Percentiles rank a stretch among this genome's conserved stretches.
Conservation (phyloP, 805 yeast genomes). For the Vanderwaltozyma yarrowii region DNA sequence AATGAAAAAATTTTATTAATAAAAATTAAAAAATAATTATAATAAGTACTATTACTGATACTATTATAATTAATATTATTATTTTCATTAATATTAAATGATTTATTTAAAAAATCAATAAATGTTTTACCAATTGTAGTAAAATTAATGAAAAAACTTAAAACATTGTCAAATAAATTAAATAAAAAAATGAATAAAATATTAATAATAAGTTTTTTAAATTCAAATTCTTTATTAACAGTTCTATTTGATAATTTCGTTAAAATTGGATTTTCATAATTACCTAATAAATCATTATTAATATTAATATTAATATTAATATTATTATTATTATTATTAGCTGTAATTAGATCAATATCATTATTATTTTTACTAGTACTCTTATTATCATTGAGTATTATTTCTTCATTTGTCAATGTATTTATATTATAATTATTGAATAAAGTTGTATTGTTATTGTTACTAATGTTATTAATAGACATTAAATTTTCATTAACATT, state of each 20-base stretch:
- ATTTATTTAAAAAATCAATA: too few relatives aligned
- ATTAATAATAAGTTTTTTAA: conserved; percentile 28
- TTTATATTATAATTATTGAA: background rate
- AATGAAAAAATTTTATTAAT: background rate
- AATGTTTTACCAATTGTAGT: conserved; percentile 8
- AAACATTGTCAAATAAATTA: conserved; percentile 19
- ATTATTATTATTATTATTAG: background rate
- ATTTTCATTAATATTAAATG: too few relatives aligned
- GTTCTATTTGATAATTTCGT: conserved; percentile 26
- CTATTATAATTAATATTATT: too few relatives aligned
- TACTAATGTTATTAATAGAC: background rate
- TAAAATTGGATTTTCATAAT: conserved; percentile 25
- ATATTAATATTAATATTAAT: background rate
- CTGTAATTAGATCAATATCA: background rate
- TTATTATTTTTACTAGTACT: background rate
- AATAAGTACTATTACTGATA: too few relatives aligned
- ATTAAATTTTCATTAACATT: background rate
- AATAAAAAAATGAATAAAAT: conserved; percentile 24
- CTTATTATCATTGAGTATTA: background rate
- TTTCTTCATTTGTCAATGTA: background rate
- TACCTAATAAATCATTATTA: conserved; percentile 9
- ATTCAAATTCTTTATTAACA: conserved; percentile 34
- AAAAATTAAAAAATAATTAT: too few relatives aligned
- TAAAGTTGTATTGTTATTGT: background rate
- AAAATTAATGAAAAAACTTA: conserved; percentile 11